Evolutionary conservation across 805 yeast species (phyloP).

Genomic region (Helenozyma rhizophorensis): DNA sequence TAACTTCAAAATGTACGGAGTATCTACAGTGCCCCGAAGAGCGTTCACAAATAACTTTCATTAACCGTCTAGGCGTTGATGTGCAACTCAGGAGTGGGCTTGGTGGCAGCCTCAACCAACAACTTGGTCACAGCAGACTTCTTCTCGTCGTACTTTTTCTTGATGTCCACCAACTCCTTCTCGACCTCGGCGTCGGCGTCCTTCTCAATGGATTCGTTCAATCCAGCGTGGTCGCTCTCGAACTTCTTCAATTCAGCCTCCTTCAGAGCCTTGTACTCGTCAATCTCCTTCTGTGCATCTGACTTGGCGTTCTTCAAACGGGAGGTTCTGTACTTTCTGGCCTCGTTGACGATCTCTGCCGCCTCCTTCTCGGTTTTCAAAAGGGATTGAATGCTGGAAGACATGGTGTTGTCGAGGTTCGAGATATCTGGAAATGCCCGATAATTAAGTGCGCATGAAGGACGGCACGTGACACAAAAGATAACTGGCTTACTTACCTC

Average conservation of each 20-base stretch:
- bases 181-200: constrained; percentile 75
- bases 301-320: constrained; percentile 90
- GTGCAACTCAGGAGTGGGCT: constrained; percentile 81
- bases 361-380: constrained; percentile 90
- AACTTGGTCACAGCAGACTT: constrained; percentile 65
- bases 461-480: too few relatives aligned
- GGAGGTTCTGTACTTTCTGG: constrained; percentile 80
- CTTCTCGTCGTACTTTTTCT: constrained; percentile 58
- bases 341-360: constrained; percentile 90
- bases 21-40: too few relatives aligned
- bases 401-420: constrained; percentile 15
- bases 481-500: too few relatives aligned
- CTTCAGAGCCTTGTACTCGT: constrained; percentile 77
- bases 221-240: constrained; percentile 69
- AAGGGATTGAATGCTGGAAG: constrained; percentile 27
- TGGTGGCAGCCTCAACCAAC: constrained; percentile 72
- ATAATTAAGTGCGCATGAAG: too few relatives aligned
- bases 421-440: constrained; percentile 6
- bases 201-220: constrained; percentile 70
- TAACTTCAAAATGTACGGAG: too few relatives aligned
- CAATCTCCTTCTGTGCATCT: constrained; percentile 89
- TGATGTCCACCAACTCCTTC: constrained; percentile 64
- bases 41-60: too few relatives aligned
- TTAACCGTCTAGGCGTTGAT: constrained; percentile 59
- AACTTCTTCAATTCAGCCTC: constrained; percentile 73